A percentile compares a stretch with the other conserved stretches of the same genome.
These are phyloP conservation scores for Rhizopogon salebrosus DNA, from an alignment of 768 basidiomycete genomes.

Conservation along the genomic window DNA sequence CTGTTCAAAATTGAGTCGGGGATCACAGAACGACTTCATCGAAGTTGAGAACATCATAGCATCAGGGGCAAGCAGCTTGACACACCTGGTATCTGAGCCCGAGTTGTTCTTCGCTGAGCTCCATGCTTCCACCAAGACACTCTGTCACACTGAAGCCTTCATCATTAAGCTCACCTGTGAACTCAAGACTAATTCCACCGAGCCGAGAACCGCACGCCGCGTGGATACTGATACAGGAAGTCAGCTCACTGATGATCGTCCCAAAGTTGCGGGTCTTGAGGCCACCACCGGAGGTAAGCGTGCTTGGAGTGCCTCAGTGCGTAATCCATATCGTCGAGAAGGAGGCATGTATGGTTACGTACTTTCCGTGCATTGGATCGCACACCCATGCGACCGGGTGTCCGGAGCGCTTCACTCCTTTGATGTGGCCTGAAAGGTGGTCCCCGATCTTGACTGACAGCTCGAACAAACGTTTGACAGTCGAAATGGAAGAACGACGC, in stretches of 20 bases:
- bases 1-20: constrained; percentile 90
- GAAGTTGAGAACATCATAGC: neutral
- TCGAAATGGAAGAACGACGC: constrained; percentile 2
- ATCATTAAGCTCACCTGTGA: constrained; percentile 87
- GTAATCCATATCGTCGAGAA: neutral
- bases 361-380: constrained; percentile 99
- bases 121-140: constrained; percentile 96
- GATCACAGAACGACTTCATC: constrained; percentile 84
- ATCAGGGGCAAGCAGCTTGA: neutral
- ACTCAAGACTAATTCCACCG: constrained; percentile 82
- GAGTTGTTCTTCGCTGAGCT: constrained; percentile 82
- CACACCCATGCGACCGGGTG: constrained; percentile 94
- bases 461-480: neutral
- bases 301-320: constrained; percentile 42
- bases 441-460: constrained; percentile 53
- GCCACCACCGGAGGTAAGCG: constrained; percentile 71
- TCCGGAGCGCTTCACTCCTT: constrained; percentile 67
- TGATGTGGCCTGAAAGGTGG: constrained; percentile 76
- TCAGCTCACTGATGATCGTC: constrained; percentile 85
- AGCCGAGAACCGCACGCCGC: constrained; percentile 65
- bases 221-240: constrained; percentile 79
- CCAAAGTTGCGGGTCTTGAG: constrained; percentile 90
- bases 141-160: constrained; percentile 96
- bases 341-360: constrained; percentile 30
- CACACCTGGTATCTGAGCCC: constrained; percentile 83